These are phyloP conservation scores for Verticillium nubilum DNA, from an alignment of 2,329 filamentous ascomycete genomes.

Conservation along the genomic window DNA sequence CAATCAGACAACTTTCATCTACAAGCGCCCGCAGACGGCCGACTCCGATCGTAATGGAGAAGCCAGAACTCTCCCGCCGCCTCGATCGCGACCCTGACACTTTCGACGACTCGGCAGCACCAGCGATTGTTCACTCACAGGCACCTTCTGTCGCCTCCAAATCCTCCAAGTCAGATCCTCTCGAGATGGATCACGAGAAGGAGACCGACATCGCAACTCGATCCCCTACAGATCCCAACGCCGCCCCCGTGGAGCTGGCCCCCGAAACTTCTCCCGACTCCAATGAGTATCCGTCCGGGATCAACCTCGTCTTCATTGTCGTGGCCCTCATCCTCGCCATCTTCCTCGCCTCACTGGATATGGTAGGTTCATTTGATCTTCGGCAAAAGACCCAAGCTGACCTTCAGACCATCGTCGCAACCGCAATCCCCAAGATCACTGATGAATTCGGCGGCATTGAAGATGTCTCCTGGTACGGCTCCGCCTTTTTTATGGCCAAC, in stretches of 20 bases:
- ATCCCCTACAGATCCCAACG: not conserved
- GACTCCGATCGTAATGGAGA: no score
- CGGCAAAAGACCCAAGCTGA: not conserved
- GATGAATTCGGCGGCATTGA: conserved; percentile 35
- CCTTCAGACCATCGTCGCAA: conserved; percentile 32
- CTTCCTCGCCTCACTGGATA: conserved; percentile 34
- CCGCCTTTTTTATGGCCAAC: conserved; percentile 34
- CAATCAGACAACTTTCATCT: no score
- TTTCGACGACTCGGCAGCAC: not conserved
- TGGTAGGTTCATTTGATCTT: not conserved
- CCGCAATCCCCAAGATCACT: conserved; percentile 37
- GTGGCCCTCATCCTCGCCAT: conserved; percentile 31
- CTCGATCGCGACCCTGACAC: not conserved
- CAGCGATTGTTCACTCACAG: not conserved
- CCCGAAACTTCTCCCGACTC: not conserved
- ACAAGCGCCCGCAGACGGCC: no score
- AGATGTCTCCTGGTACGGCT: conserved; percentile 46
- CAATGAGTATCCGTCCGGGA: conserved; percentile 5
- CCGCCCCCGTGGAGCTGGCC: not conserved
- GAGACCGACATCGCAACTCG: not conserved
- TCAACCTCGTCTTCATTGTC: conserved; percentile 27
- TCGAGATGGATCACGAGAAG: not conserved
- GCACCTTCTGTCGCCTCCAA: not conserved
- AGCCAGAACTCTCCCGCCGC: not conserved
- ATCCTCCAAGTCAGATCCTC: not conserved